phyloP scores from a whole-genome alignment of 75 land plant species.

The Cunninghamia lanceolata region DNA sequence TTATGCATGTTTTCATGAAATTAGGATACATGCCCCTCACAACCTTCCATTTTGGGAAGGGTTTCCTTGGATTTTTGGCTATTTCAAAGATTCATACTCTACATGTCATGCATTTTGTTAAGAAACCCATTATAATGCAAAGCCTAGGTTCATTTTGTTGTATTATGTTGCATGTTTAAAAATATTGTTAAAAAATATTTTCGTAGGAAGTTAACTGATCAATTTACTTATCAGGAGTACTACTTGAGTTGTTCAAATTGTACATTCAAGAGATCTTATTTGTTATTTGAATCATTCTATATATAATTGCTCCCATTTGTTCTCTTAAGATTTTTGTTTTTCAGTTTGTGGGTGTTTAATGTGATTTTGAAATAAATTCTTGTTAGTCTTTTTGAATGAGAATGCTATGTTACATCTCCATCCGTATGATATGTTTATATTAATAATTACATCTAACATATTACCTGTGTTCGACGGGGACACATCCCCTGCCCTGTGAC shows the following conservation, averaged over 20 bases:
- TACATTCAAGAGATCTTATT: not conserved
- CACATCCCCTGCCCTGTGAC: no score
- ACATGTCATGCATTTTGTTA: not conserved
- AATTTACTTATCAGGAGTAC: not conserved
- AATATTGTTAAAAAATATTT: not conserved
- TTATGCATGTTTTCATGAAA: not conserved
- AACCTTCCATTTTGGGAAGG: not conserved
- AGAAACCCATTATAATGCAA: not conserved
- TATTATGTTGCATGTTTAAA: not conserved
- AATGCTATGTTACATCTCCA: not conserved
- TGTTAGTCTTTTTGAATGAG: not conserved
- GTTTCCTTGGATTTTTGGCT: not conserved
- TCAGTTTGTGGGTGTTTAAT: not conserved
- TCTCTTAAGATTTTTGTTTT: not conserved
- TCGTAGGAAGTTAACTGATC: not conserved
- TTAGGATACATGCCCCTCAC: not conserved
- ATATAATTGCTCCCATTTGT: not conserved
- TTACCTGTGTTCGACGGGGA: no score
- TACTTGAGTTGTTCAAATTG: not conserved
- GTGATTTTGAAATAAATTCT: not conserved
- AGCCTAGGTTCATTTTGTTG: not conserved
- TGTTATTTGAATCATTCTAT: not conserved
- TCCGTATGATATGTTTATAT: no score
- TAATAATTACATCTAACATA: no score
- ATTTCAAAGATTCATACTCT: not conserved